phyloP scores from a whole-genome alignment of 75 land plant species.

The Picea sitchensis region DNA sequence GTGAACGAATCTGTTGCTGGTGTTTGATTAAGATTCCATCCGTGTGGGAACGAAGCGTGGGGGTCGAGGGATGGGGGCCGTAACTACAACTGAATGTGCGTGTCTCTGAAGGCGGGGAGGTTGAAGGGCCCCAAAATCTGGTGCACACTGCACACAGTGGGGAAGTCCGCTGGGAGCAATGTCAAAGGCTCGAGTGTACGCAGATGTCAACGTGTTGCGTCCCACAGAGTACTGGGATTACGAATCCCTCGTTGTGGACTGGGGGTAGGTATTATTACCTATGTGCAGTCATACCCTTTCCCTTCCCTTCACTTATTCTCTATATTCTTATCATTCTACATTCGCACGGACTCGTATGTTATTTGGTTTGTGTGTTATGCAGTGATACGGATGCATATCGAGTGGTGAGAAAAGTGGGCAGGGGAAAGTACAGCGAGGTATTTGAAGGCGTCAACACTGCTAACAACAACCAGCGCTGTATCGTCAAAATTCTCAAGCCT shows the following conservation, averaged over 20 bases:
- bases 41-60: no score
- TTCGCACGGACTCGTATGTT: no score
- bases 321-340: no score
- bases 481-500: slow-evolving; percentile 85
- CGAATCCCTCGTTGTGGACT: slow-evolving; percentile 63
- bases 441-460: slow-evolving; percentile 63
- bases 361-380: slow-evolving; percentile 5
- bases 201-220: slow-evolving; percentile 58
- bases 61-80: no score
- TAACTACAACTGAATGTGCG: no score
- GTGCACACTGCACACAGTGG: no score
- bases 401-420: slow-evolving; percentile 85
- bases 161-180: neutral
- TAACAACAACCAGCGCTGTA: slow-evolving; percentile 55
- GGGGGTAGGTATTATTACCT: slow-evolving; percentile 40
- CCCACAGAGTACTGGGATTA: slow-evolving; percentile 71
- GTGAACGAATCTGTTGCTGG: no score
- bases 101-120: no score
- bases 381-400: slow-evolving; percentile 85
- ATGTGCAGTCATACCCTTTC: no score
- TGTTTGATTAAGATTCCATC: no score
- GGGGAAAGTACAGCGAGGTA: slow-evolving; percentile 89
- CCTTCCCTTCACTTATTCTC: no score
- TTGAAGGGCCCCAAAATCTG: no score
- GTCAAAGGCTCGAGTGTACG: slow-evolving; percentile 66